Conservation (phyloP, 208 protist species). For the Acanthamoeba sp. region DNA sequence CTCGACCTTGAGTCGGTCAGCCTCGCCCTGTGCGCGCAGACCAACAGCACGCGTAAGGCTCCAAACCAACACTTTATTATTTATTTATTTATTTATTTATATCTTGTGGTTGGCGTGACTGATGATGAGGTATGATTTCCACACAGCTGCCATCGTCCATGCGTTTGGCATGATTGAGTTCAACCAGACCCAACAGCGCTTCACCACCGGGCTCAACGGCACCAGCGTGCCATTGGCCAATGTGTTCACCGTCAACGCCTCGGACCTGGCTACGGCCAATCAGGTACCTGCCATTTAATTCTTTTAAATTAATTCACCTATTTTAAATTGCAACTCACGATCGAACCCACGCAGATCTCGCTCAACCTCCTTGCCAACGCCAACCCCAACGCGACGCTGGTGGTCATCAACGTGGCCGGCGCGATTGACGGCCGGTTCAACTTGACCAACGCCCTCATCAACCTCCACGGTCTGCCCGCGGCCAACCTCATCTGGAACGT, state of each 20-base stretch:
- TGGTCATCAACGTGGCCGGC: conserved; percentile 3
- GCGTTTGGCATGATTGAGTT: background rate
- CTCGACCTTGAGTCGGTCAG: background rate
- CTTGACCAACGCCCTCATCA: background rate
- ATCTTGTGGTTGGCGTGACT: background rate
- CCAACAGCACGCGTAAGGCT: background rate
- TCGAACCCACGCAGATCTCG: background rate
- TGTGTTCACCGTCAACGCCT: background rate
- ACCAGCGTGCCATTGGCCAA: background rate
- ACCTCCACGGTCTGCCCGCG: background rate
- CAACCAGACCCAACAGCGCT: background rate
- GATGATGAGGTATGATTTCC: no score
- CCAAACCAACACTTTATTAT: background rate
- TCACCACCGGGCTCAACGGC: background rate
- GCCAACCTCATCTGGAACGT: conserved; percentile 13
- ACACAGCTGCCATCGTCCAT: background rate
- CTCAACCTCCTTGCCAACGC: background rate
- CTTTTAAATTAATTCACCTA: background rate
- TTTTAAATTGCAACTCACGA: background rate
- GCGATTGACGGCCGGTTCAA: background rate
- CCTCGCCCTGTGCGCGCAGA: background rate
- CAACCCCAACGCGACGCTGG: background rate
- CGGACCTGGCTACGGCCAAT: background rate
- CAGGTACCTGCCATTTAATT: background rate
- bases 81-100: background rate